Percentiles rank a stretch among this genome's conserved stretches.
Evolutionary conservation across 2,329 filamentous ascomycete species (phyloP).

Genomic region (Phoma sp.): DNA sequence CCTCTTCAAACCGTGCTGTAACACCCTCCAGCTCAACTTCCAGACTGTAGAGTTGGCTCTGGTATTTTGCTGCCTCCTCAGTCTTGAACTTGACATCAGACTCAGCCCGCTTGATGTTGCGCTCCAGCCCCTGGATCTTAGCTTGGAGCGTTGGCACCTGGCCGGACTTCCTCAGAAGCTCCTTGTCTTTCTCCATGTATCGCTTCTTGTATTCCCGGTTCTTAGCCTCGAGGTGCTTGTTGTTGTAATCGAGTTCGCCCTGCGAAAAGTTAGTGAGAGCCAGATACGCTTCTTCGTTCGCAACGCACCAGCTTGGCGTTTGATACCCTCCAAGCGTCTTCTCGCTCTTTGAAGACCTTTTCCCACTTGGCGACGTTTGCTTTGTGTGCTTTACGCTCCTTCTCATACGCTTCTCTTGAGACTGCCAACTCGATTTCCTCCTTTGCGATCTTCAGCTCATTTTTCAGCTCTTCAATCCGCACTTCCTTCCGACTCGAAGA

Average conservation of each 20-base stretch:
- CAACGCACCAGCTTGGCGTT: conserved; percentile 37
- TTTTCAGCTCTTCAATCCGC: conserved; percentile 42
- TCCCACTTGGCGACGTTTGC: conserved; percentile 45
- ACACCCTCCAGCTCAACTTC: conserved; percentile 64
- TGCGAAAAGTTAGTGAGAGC: conserved; percentile 12
- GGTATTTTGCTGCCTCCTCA: conserved; percentile 45
- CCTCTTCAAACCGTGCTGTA: conserved; percentile 69
- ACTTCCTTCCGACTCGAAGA: conserved; percentile 48
- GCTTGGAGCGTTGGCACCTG: conserved; percentile 38
- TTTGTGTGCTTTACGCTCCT: conserved; percentile 38
- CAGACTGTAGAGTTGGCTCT: conserved; percentile 54
- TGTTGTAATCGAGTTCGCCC: conserved; percentile 33
- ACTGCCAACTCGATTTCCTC: conserved; percentile 33
- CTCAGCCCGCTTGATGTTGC: conserved; percentile 32
- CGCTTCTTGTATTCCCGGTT: conserved; percentile 37
- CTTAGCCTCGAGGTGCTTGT: conserved; percentile 36
- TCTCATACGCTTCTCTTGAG: conserved; percentile 39
- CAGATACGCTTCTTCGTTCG: neutral
- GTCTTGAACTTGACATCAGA: conserved; percentile 45
- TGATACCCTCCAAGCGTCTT: conserved; percentile 38
- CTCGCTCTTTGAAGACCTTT: conserved; percentile 38
- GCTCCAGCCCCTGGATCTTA: conserved; percentile 40
- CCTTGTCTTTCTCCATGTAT: conserved; percentile 33
- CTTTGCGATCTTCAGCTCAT: conserved; percentile 31
- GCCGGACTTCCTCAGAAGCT: conserved; percentile 28